Evolutionary conservation across 495 filamentous ascomycete genomes (phyloP).

Genomic region (Daldinia concentrica): DNA sequence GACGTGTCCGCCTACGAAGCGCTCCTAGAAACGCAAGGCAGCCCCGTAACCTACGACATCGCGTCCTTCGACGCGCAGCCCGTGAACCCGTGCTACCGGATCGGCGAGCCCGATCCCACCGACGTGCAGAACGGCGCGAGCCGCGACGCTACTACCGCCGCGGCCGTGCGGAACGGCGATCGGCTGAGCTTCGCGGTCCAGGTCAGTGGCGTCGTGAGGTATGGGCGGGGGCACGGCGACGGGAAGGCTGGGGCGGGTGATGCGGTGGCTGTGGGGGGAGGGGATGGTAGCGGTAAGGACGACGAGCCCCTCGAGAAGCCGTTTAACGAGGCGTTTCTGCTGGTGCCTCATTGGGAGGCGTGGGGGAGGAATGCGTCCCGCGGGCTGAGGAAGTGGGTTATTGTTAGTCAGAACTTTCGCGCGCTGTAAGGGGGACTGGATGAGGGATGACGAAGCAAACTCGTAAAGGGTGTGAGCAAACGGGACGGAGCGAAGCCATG

Average conservation of each 20-base stretch:
- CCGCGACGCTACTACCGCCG: slow-evolving; percentile 15
- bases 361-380: slow-evolving; percentile 48
- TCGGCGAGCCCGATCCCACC: slow-evolving; percentile 48
- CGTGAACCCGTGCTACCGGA: slow-evolving; percentile 70
- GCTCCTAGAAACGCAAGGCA: slow-evolving; percentile 50
- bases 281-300: slow-evolving; percentile 10
- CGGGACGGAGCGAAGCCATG: no score
- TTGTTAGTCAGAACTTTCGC: slow-evolving; percentile 79
- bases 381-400: slow-evolving; percentile 67
- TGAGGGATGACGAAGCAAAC: neutral
- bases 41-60: slow-evolving; percentile 61
- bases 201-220: slow-evolving; percentile 73
- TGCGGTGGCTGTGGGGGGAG: neutral
- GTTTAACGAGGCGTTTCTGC: slow-evolving; percentile 79
- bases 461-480: no score
- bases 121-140: neutral
- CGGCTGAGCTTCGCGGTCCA: slow-evolving; percentile 76
- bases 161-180: slow-evolving; percentile 49
- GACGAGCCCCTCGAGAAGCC: slow-evolving; percentile 62
- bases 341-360: slow-evolving; percentile 77
- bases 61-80: slow-evolving; percentile 77
- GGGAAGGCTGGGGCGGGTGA: neutral
- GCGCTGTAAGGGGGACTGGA: slow-evolving; percentile 37
- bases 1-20: slow-evolving; percentile 50
- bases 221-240: slow-evolving; percentile 56